phyloP scores from a whole-genome alignment of 352 stramenopile species.

The Blastocystis sp. region DNA sequence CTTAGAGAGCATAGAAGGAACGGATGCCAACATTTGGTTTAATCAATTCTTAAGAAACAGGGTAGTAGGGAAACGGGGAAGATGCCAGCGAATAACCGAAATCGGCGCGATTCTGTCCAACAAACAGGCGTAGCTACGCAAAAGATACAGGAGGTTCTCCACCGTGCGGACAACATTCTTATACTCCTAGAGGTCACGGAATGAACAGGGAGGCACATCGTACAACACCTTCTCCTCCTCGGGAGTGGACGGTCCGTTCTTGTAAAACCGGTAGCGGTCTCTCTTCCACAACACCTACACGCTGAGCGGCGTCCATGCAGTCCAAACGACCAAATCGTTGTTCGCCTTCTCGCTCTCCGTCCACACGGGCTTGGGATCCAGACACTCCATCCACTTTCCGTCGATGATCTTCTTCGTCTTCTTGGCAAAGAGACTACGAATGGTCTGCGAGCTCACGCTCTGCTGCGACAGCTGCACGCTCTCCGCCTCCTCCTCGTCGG shows the following conservation, averaged over 20 bases:
- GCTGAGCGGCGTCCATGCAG: neutral
- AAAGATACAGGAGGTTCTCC: conserved; percentile 65
- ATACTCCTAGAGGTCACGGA: conserved; percentile 31
- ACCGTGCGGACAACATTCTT: conserved; percentile 54
- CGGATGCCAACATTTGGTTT: no score
- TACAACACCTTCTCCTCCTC: conserved; percentile 37
- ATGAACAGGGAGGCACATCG: neutral
- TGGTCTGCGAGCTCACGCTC: neutral
- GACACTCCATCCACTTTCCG: conserved; percentile 66
- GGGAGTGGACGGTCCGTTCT: neutral
- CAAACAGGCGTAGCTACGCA: conserved; percentile 48
- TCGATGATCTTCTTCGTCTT: conserved; percentile 72
- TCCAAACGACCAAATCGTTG: conserved; percentile 18
- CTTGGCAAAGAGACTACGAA: conserved; percentile 37
- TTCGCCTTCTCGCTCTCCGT: conserved; percentile 24
- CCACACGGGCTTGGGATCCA: conserved; percentile 41
- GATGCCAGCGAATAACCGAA: no score
- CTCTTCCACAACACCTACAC: conserved; percentile 31
- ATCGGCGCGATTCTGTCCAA: conserved; percentile 49
- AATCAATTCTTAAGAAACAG: no score
- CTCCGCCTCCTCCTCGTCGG: neutral
- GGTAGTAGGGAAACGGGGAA: no score
- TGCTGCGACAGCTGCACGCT: neutral
- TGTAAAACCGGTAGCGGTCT: conserved; percentile 51
- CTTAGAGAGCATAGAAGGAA: no score